Evolutionary conservation across 805 yeast genomes (phyloP).

Genomic region (Candida taoyuanica): DNA sequence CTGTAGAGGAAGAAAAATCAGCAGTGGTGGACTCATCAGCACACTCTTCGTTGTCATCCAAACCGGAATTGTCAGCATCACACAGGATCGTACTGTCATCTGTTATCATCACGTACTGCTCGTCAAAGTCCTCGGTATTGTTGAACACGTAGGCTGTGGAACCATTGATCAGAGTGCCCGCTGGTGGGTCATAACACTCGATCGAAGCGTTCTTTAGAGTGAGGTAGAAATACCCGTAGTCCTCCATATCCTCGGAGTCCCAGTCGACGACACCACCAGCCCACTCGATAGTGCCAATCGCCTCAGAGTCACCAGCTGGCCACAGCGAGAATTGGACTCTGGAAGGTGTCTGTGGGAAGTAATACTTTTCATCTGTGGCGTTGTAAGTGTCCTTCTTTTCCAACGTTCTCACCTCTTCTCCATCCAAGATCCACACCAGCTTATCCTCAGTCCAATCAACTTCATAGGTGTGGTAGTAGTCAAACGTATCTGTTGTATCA

Average conservation of each 20-base stretch:
- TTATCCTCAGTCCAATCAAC: constrained; percentile 79
- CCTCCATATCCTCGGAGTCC: constrained; percentile 66
- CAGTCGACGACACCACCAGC: constrained; percentile 87
- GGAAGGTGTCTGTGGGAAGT: constrained; percentile 71
- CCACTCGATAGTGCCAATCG: constrained; percentile 69
- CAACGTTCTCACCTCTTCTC: constrained; percentile 59
- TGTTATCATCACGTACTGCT: constrained; percentile 53
- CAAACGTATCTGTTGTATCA: constrained; percentile 49
- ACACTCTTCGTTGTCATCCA: constrained; percentile 43
- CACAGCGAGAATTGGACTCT: constrained; percentile 69
- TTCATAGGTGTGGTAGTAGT: constrained; percentile 67
- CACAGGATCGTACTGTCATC: constrained; percentile 59
- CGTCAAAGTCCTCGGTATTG: constrained; percentile 41
- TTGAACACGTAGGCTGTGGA: constrained; percentile 51
- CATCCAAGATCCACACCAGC: constrained; percentile 71
- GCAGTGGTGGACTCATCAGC: constrained; percentile 2
- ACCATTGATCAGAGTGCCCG: constrained; percentile 41
- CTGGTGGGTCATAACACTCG: constrained; percentile 71
- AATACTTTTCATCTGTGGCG: constrained; percentile 50
- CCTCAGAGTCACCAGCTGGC: constrained; percentile 67
- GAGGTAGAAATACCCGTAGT: constrained; percentile 80
- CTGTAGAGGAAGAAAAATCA: constrained; percentile 7
- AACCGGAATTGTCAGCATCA: constrained; percentile 59
- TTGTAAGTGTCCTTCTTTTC: constrained; percentile 56
- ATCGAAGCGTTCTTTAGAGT: constrained; percentile 55